Evolutionary conservation across 108 stramenopile genomes (phyloP).

Genomic region (Cylindrotheca closterium): DNA sequence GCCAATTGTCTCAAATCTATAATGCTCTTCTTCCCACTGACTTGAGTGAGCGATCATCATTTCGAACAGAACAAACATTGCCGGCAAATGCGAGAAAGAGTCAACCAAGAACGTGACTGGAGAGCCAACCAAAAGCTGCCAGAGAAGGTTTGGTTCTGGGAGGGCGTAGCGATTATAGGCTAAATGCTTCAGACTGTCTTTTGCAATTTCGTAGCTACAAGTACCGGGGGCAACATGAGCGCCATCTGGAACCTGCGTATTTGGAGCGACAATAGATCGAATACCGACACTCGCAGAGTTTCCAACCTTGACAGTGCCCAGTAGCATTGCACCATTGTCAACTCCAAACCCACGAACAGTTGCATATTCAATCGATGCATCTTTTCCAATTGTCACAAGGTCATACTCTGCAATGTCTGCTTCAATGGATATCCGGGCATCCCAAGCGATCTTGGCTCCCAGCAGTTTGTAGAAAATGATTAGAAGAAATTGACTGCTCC

Average conservation of each 20-base stretch:
- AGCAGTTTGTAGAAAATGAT: conserved; percentile 44
- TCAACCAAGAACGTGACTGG: conserved; percentile 41
- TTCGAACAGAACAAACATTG: conserved; percentile 36
- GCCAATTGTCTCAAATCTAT: conserved; percentile 24
- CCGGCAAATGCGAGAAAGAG: conserved; percentile 44
- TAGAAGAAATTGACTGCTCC: conserved; percentile 27
- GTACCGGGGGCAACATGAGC: conserved; percentile 46
- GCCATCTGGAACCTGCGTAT: conserved; percentile 35
- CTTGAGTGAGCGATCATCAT: conserved; percentile 32
- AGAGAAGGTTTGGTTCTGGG: conserved; percentile 35
- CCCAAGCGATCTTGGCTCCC: conserved; percentile 56
- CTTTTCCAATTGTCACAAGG: conserved; percentile 49
- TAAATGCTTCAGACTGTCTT: conserved; percentile 23
- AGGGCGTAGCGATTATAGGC: conserved; percentile 36
- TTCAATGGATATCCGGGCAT: conserved; percentile 38
- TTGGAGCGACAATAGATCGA: conserved; percentile 61
- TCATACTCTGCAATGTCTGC: conserved; percentile 69
- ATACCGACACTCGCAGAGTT: conserved; percentile 43
- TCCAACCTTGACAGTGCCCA: conserved; percentile 55
- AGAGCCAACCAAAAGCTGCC: conserved; percentile 20
- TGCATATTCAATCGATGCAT: conserved; percentile 48
- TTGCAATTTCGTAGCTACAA: conserved; percentile 43
- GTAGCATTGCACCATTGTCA: conserved; percentile 61
- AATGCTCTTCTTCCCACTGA: conserved; percentile 6
- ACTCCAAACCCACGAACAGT: conserved; percentile 56